Evolutionary conservation across 148 eudicot species (phyloP).

Genomic region (Linanthus parryae): DNA sequence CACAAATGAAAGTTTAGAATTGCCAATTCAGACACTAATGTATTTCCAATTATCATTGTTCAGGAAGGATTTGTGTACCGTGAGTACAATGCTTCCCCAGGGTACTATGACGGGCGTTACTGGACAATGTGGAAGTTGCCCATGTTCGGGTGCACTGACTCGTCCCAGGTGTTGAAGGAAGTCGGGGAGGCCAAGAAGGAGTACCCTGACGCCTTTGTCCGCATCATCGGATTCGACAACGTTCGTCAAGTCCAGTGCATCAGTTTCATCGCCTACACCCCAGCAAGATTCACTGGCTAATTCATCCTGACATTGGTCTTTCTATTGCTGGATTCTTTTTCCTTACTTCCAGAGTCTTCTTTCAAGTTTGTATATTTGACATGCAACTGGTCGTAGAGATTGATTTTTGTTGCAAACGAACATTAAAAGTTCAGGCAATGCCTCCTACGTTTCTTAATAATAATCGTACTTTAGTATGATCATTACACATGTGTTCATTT

Average conservation of each 20-base stretch:
- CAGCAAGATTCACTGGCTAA: slow-evolving; percentile 11
- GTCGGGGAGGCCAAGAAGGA: slow-evolving; percentile 36
- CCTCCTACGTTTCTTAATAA: too few species aligned
- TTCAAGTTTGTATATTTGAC: too few species aligned
- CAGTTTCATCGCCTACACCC: slow-evolving; percentile 65
- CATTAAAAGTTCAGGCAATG: too few species aligned
- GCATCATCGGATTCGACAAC: slow-evolving; percentile 80
- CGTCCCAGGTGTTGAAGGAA: slow-evolving; percentile 43
- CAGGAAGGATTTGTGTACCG: slow-evolving; percentile 52
- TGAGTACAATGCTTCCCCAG: slow-evolving; percentile 51
- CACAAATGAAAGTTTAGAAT: too few species aligned
- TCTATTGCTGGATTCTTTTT: too few species aligned
- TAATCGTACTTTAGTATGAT: too few species aligned
- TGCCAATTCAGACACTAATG: too few species aligned
- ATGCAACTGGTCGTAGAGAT: too few species aligned
- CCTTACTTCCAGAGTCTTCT: too few species aligned
- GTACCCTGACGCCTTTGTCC: slow-evolving; percentile 39
- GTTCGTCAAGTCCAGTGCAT: slow-evolving; percentile 58
- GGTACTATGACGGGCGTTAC: slow-evolving; percentile 85
- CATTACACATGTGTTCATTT: too few species aligned
- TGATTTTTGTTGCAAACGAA: too few species aligned
- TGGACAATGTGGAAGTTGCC: slow-evolving; percentile 97
- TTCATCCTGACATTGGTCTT: too few species aligned
- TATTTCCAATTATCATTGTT: not conserved
- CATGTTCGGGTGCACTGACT: slow-evolving; percentile 70